Percentiles rank a stretch among this genome's conserved stretches.
phyloP scores from a whole-genome alignment of 2,329 filamentous ascomycete genomes.

The Fusarium tuaranense region DNA sequence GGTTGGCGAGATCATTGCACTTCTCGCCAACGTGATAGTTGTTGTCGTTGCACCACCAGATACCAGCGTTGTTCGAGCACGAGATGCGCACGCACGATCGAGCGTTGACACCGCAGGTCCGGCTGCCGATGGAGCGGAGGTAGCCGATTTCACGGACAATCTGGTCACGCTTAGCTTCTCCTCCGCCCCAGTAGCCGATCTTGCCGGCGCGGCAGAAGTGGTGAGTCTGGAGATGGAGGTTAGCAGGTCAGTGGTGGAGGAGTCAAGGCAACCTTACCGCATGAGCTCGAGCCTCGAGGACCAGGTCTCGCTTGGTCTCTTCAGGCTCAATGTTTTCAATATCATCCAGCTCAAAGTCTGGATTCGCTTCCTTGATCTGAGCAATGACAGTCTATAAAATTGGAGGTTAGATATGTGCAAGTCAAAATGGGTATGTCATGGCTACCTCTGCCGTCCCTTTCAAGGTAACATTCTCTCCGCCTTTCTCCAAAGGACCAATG shows the following conservation, averaged over 20 bases:
- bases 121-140: slow-evolving; percentile 6
- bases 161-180: slow-evolving; percentile 3
- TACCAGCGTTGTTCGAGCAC: neutral
- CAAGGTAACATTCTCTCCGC: slow-evolving; percentile 2
- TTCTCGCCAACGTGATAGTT: slow-evolving; percentile 1
- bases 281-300: neutral
- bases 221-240: neutral
- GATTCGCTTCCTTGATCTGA: neutral
- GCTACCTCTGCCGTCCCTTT: slow-evolving; percentile 3
- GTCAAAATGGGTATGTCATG: neutral
- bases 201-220: slow-evolving; percentile 6
- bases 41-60: slow-evolving; percentile 14
- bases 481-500: neutral
- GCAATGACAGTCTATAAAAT: slow-evolving; percentile 1
- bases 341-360: slow-evolving; percentile 1
- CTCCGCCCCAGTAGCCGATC: neutral
- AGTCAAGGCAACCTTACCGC: neutral
- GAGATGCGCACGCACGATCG: slow-evolving; percentile 10
- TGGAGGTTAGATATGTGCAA: neutral
- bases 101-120: slow-evolving; percentile 8
- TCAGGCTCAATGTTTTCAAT: neutral
- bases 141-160: slow-evolving; percentile 1
- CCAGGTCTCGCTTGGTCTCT: neutral
- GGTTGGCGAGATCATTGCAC: slow-evolving; percentile 6
- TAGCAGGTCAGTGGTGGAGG: neutral